Evolutionary conservation across 1,139 yeast genomes (phyloP), one percentile per base, ranked within the genome.

Genomic region (Yamadazyma epiphylla): DNA sequence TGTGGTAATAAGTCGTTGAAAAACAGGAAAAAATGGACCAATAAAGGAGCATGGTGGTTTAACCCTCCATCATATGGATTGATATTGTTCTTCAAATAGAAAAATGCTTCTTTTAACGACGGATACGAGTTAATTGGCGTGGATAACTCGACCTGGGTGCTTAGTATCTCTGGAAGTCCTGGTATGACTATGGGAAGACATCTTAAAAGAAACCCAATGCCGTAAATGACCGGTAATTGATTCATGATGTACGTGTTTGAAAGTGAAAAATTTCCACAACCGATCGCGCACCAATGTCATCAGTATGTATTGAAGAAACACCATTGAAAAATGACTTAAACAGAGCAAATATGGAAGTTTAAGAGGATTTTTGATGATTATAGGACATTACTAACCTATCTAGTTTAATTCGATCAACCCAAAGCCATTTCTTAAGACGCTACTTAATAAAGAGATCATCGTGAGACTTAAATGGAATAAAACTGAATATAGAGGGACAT

Each of bases 381-480:
- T 17, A 17, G 19, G 8, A 9, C 19, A n/a, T n/a, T n/a, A 24
- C 26, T 15, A 15, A 24, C 26, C 8, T 47, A 13, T 30, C 24
- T 39, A 72, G 82, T 76, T 82, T 43, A 80, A 78, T 41, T 94
- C 94, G 11, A 66, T 82, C 13, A 89, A 89, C 51, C 98, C 98
- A 15, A 88, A 85, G 54, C 97, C 97, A 19, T 91, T 82, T 46
- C 64, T 91, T 32, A 82, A 82, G 40, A 80, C 83, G 15, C 73
- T 91, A 27, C 68, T 83, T 13, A 80, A 82, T 35, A 71, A 79
- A 38, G 65, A 64, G 14, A 88, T 91, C 11, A 60, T 81, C n/a
- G 94, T 91, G n/a, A 75, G 91, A 33, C 71, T 91, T 40, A 91
- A 91, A 56, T 94, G 96, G 84, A 91, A 88, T 51, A 77, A 76